Evolutionary conservation across 2,329 filamentous ascomycete genomes (phyloP), one percentile per base, ranked within the genome.

Genomic region (Dactylonectria estremocensis): DNA sequence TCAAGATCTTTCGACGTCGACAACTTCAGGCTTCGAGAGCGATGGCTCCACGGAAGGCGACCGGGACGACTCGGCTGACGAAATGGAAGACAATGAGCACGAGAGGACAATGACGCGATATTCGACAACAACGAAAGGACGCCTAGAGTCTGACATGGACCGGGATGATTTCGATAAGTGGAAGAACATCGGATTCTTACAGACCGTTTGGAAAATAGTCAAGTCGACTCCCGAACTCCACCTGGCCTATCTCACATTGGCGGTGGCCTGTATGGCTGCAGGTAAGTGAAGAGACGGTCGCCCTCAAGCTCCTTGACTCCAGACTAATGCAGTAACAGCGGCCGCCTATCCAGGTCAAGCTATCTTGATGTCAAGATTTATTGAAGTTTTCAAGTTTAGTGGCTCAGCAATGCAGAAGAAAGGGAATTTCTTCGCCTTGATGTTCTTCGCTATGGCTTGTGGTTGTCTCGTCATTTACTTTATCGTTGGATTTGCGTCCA

Each of bases 351-450:
- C 84, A 0, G 82, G 77, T 3, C 83, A 86, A 59, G 82, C 84
- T 2, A 74, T 86, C 58, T 68, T 86, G 9, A 74, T 85, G 37
- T 80, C 80, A 9, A 78, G 77, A 57, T 77, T 83, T 16, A 79
- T 83, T 40, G 77, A 83, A 9, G 80, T 84, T 5, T 85, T 85
- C 61, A 79, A 76, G 3, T 66, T 80, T 3, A 70, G 72, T 7
- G 77, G 78, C 3, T 69, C 78, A 2, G 76, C 69, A 5, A 79
- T 82, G 77, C 73, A 73, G 6, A 65, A 77, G 2, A 73, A 75
- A 1, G 87, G 85, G 8, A 82, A 89, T 72, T 89, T 88, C 71
- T 88, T 82, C 77, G 83, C 86, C 0, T 79, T 83, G 55, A 88
- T 89, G 86, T 89, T 89, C 67, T 83, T 87, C 52, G 80, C 87